Conservation (phyloP, 352 stramenopile genomes). For the Phytophthora idaei region DNA sequence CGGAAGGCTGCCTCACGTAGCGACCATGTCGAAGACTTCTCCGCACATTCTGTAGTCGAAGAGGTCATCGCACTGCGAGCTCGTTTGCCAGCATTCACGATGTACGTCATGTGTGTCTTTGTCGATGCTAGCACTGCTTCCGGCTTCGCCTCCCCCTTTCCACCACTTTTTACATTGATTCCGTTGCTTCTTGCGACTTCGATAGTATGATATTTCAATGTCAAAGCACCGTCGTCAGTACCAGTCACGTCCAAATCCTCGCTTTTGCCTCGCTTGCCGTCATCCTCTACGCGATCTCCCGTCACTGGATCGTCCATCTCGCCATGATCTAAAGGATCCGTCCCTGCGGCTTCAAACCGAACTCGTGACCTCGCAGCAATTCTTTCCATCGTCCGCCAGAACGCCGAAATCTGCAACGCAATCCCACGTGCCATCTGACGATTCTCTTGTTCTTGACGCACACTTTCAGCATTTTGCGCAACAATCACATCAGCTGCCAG, state of each 20-base stretch:
- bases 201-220: conserved; percentile 50
- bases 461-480: conserved; percentile 70
- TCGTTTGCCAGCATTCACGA: conserved; percentile 51
- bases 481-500: conserved; percentile 66
- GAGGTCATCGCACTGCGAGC: conserved; percentile 54
- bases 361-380: conserved; percentile 81
- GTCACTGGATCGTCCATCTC: conserved; percentile 15
- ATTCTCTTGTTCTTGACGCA: conserved; percentile 69
- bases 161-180: conserved; percentile 20
- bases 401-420: conserved; percentile 73
- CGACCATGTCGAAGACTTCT: conserved; percentile 19
- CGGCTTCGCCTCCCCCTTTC: conserved; percentile 18
- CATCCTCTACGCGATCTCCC: conserved; percentile 27
- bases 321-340: conserved; percentile 16
- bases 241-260: conserved; percentile 17
- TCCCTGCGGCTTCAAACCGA: conserved; percentile 58
- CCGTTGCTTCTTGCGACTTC: conserved; percentile 30
- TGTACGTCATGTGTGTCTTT: conserved; percentile 48
- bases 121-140: conserved; percentile 22
- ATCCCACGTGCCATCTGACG: conserved; percentile 71
- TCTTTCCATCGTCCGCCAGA: conserved; percentile 87
- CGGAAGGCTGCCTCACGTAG: conserved; percentile 34
- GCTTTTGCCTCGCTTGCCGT: conserved; percentile 29
- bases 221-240: conserved; percentile 17
- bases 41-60: conserved; percentile 13